Conservation (phyloP, 495 filamentous ascomycete genomes). For the Schizothecium vesticola region DNA sequence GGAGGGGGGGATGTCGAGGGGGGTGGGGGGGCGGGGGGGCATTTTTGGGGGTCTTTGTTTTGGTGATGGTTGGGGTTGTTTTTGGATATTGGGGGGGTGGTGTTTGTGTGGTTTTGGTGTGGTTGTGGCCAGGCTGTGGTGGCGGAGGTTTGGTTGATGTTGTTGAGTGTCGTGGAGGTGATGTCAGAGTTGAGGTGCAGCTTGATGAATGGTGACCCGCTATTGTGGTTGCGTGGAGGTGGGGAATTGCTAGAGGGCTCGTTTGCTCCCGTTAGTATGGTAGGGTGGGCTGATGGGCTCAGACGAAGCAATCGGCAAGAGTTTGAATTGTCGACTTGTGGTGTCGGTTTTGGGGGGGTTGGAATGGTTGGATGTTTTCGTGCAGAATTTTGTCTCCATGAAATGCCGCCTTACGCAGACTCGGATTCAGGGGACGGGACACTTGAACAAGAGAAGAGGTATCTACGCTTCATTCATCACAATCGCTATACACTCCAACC, state of each 20-base stretch:
- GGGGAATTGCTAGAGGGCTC: neutral
- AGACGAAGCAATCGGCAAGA: neutral
- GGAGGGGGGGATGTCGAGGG: constrained; percentile 32
- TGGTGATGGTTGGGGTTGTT: neutral
- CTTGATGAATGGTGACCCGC: neutral
- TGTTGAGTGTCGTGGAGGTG: no score
- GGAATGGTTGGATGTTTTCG: no score
- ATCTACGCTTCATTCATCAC: neutral
- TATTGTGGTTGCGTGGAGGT: neutral
- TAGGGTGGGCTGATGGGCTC: neutral
- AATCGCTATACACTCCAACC: neutral
- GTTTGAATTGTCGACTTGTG: no score
- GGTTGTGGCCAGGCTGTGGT: no score
- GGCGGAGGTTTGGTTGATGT: neutral
- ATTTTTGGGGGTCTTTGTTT: constrained; percentile 5
- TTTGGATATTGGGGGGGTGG: no score
- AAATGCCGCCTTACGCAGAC: no score
- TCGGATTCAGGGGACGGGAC: no score
- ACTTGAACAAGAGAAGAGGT: no score
- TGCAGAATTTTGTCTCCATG: no score
- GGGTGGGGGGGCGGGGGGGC: constrained; percentile 31
- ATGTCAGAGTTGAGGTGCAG: neutral
- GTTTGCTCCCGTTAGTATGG: neutral
- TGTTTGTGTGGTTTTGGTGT: no score
- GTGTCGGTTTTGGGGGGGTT: no score